A percentile compares a stretch with the other conserved stretches of the same genome.
Conservation (phyloP, 306 rosid genomes). For the Quercus engelmannii region DNA sequence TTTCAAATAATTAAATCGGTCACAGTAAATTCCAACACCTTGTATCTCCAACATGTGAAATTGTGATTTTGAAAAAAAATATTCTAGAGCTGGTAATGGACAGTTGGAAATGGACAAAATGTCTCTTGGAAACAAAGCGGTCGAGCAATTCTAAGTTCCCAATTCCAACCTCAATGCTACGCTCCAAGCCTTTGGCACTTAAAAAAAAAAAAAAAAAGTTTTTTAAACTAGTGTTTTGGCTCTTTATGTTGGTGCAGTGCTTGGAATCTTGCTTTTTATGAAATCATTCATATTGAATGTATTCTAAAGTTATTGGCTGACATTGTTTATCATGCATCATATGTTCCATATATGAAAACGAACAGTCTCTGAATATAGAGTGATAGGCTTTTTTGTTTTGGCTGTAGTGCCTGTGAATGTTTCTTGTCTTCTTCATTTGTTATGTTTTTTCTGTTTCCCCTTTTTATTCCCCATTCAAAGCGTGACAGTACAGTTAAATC, state of each 20-base stretch:
- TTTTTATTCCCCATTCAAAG: background rate
- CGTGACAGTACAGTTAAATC: background rate
- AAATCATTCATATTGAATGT: background rate
- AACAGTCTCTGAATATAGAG: background rate
- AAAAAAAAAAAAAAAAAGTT: too few relatives aligned
- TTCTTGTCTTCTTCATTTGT: constrained; percentile 7
- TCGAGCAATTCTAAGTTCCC: background rate
- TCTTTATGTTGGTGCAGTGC: background rate
- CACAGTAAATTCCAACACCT: background rate
- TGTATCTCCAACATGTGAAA: background rate
- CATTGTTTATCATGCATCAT: background rate
- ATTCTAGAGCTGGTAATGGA: background rate
- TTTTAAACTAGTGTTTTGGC: background rate
- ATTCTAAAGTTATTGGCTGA: background rate
- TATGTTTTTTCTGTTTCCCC: background rate
- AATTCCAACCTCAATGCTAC: background rate
- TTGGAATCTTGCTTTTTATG: background rate
- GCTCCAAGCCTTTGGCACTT: background rate
- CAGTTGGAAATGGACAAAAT: background rate
- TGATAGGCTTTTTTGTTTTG: background rate
- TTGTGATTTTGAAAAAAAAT: background rate
- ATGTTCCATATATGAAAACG: background rate
- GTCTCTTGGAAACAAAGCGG: background rate
- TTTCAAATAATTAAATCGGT: background rate
- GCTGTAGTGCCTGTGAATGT: background rate